Evolutionary conservation across 495 filamentous ascomycete species (phyloP).

Genomic region (Penicillium ochrochloron): DNA sequence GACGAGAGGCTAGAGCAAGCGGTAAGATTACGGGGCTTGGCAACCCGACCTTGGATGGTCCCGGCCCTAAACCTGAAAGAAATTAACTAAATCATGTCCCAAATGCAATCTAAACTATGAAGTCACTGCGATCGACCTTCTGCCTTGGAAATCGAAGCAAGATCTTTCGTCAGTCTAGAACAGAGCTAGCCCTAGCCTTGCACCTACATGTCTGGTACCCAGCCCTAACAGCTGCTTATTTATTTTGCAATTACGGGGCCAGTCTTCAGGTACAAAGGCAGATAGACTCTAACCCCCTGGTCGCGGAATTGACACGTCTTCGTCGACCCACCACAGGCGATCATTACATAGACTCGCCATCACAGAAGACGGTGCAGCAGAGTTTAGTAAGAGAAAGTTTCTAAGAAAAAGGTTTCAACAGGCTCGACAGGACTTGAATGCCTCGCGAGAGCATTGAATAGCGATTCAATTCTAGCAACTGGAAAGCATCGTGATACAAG

Average conservation of each 20-base stretch:
- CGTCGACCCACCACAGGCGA: constrained; percentile 25
- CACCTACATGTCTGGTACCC: constrained; percentile 7
- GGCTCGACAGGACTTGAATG: background rate
- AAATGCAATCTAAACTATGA: constrained; percentile 4
- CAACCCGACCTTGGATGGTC: background rate
- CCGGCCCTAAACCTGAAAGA: background rate
- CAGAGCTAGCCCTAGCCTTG: constrained; percentile 2
- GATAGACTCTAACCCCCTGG: background rate
- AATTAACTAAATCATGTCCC: background rate
- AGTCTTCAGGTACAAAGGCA: background rate
- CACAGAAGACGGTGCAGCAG: constrained; percentile 20
- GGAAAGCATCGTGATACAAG: constrained; percentile 5
- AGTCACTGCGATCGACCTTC: constrained; percentile 2
- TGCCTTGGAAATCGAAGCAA: constrained; percentile 3
- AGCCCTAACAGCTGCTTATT: constrained; percentile 1
- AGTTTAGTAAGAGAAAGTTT: background rate
- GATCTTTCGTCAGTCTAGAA: constrained; percentile 8
- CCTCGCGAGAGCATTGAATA: background rate
- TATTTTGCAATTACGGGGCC: background rate
- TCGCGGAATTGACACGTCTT: constrained; percentile 31
- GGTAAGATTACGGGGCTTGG: constrained; percentile 36
- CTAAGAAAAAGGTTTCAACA: constrained; percentile 4
- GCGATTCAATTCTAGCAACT: background rate
- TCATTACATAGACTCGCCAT: constrained; percentile 13
- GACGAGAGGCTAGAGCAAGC: constrained; percentile 8